A percentile compares a stretch with the other conserved stretches of the same genome.
phyloP scores from a whole-genome alignment of 225 moss, liverwort and hornwort species.

The Physcomitrellopsis africana region DNA sequence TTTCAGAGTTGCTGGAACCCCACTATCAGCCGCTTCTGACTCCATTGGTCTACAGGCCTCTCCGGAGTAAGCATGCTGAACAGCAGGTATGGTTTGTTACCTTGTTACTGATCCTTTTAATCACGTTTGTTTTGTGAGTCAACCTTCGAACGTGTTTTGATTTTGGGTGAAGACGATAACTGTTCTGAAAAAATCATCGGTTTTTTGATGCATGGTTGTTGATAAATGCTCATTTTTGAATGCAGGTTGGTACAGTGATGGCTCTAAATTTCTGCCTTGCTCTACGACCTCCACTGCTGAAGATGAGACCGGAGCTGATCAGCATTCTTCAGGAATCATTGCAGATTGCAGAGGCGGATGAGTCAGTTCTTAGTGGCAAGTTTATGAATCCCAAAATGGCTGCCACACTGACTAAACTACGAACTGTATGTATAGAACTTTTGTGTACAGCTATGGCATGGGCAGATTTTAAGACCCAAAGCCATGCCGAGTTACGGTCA shows the following conservation, averaged over 20 bases:
- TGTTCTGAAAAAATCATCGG: neutral
- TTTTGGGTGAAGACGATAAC: neutral
- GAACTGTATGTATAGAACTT: conserved; percentile 98
- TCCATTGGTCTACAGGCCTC: conserved; percentile 84
- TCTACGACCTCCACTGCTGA: conserved; percentile 89
- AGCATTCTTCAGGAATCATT: conserved; percentile 94
- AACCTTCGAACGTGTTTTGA: conserved; percentile 13
- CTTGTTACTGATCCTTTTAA: conserved; percentile 3
- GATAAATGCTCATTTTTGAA: conserved; percentile 24
- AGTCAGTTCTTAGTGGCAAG: conserved; percentile 85
- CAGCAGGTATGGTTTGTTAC: conserved; percentile 66
- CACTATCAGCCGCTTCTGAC: conserved; percentile 85
- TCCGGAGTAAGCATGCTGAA: conserved; percentile 97
- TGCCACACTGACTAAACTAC: conserved; percentile 85
- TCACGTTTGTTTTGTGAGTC: conserved; percentile 3
- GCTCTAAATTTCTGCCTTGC: conserved; percentile 98
- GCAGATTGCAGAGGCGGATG: conserved; percentile 97
- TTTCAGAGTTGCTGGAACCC: conserved; percentile 95
- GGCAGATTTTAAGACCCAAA: conserved; percentile 98
- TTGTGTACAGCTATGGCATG: conserved; percentile 99
- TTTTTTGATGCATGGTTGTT: conserved; percentile 18
- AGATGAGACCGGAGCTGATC: conserved; percentile 94
- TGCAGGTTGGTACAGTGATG: conserved; percentile 97
- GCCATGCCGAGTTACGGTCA: conserved; percentile 89
- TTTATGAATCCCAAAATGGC: conserved; percentile 99